These are phyloP conservation scores for Flueggea neowawraea DNA, from an alignment of 441 rosid species.

Conservation along the genomic window DNA sequence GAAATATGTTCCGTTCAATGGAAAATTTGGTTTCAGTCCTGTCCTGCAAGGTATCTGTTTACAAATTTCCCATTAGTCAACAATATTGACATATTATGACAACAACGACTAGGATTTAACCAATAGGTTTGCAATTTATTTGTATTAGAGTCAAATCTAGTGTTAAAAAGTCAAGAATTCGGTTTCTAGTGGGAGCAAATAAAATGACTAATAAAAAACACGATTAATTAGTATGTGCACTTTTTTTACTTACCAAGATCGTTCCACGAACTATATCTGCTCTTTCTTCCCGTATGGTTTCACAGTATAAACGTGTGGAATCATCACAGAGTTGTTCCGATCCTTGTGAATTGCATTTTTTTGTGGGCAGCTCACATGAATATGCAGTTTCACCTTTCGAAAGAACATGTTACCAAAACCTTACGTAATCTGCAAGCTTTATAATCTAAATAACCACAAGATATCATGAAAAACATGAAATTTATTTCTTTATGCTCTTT, in stretches of 20 bases:
- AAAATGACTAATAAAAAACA: too few relatives aligned
- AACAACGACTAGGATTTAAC: constrained; percentile 12
- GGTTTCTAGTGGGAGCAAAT: too few relatives aligned
- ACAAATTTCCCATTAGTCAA: background rate
- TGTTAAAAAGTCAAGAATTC: too few relatives aligned
- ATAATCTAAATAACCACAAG: too few relatives aligned
- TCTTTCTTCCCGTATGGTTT: constrained; percentile 59
- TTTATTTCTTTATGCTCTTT: too few relatives aligned
- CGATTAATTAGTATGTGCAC: background rate
- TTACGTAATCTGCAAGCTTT: too few relatives aligned
- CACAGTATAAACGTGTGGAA: constrained; percentile 74
- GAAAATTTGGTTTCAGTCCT: constrained; percentile 96
- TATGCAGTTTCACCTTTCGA: constrained; percentile 70
- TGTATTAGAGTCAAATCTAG: too few relatives aligned
- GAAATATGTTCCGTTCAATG: constrained; percentile 93
- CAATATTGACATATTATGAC: too few relatives aligned
- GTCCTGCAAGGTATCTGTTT: constrained; percentile 92
- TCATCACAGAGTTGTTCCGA: constrained; percentile 55
- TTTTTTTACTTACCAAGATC: constrained; percentile 56
- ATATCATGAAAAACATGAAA: too few relatives aligned
- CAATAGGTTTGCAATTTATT: background rate
- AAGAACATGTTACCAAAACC: too few relatives aligned
- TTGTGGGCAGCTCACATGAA: constrained; percentile 61
- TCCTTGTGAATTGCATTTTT: constrained; percentile 44
- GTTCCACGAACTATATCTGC: constrained; percentile 87